phyloP scores from a whole-genome alignment of 208 protist species.

The Novymonas esmeraldas region DNA sequence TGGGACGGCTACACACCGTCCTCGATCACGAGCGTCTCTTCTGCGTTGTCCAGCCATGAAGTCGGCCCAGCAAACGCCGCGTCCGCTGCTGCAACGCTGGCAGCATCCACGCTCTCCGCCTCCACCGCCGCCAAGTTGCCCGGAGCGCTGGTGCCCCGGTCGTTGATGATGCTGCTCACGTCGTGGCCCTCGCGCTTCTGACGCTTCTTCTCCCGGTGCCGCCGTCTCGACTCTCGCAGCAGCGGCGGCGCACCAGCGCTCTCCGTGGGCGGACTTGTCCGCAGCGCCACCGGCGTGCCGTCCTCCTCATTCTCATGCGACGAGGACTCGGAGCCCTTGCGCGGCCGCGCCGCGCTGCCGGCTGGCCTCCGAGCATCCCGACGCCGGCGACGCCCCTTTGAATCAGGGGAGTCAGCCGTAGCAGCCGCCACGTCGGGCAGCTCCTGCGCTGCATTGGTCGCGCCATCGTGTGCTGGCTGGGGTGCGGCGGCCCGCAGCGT shows the following conservation, averaged over 20 bases:
- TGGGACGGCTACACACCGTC: conserved; percentile 4
- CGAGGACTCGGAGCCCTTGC: background rate
- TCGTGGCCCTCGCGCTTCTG: conserved; percentile 4
- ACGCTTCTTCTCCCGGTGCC: conserved; percentile 9
- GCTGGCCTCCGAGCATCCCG: background rate
- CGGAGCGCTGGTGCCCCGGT: too few species aligned
- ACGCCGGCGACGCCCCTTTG: background rate
- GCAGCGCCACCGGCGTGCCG: background rate
- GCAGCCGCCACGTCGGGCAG: background rate
- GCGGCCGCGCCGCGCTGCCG: too few species aligned
- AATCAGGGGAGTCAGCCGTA: background rate
- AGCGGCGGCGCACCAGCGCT: background rate
- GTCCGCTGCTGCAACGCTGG: background rate
- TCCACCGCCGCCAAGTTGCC: background rate
- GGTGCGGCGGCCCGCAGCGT: conserved; percentile 58
- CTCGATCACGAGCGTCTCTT: conserved; percentile 17
- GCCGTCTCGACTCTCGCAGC: conserved; percentile 17
- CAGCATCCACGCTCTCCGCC: background rate
- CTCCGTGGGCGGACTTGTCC: background rate
- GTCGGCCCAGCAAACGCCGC: background rate
- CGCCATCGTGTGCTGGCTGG: conserved; percentile 32
- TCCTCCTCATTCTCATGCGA: background rate
- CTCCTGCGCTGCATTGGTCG: background rate
- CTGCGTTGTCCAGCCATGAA: background rate
- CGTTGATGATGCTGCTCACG: background rate